A percentile compares a stretch with the other conserved stretches of the same genome.
Evolutionary conservation across 2,329 filamentous ascomycete genomes (phyloP).

Genomic region (Trichoderma harzianum): DNA sequence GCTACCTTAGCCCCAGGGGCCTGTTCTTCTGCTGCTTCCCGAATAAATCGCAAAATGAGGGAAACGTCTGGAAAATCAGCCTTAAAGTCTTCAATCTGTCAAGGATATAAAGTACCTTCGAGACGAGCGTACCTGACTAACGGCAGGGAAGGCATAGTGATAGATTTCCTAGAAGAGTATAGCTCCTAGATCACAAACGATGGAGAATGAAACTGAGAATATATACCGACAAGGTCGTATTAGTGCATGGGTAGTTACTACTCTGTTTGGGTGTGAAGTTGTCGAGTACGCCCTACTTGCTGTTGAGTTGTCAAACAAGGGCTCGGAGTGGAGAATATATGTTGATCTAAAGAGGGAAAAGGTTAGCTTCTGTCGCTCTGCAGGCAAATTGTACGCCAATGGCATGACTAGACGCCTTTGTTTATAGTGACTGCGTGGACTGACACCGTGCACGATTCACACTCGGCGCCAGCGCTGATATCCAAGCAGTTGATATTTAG

Average conservation of each 20-base stretch:
- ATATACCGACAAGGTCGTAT: neutral
- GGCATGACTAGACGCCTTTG: too few species aligned
- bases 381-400: too few species aligned
- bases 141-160: neutral
- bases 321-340: neutral
- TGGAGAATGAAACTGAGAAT: neutral
- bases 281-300: neutral
- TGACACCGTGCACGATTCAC: too few species aligned
- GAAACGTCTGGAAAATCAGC: neutral
- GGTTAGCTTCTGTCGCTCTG: too few species aligned
- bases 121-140: neutral
- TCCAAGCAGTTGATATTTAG: too few species aligned
- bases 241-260: neutral
- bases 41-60: neutral
- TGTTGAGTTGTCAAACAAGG: neutral
- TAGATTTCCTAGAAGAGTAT: neutral
- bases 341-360: too few species aligned
- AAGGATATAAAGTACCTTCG: neutral
- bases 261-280: neutral
- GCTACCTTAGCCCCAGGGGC: neutral
- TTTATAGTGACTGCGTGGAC: too few species aligned
- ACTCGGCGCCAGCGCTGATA: too few species aligned
- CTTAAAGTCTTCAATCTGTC: neutral
- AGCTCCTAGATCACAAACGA: rapidly evolving
- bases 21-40: neutral